Evolutionary conservation across 345 rosid species (phyloP).

Genomic region (Rhodomyrtus tomentosa): DNA sequence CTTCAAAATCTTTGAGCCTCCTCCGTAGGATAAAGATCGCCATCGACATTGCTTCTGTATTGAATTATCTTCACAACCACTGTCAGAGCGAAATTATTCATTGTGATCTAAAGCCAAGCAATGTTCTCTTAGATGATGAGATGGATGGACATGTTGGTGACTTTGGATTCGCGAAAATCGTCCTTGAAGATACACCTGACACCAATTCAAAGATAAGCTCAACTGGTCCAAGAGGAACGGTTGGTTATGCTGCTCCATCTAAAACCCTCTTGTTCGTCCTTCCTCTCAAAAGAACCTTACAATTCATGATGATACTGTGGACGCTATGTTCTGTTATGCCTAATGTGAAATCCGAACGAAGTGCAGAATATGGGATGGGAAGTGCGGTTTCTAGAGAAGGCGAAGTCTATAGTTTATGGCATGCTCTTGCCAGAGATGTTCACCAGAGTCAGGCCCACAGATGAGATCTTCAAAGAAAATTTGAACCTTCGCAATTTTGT

Average conservation of each 20-base stretch:
- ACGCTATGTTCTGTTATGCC: neutral
- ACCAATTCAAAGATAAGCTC: neutral
- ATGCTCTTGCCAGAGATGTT: constrained; percentile 15
- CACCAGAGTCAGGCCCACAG: constrained; percentile 7
- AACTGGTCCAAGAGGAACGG: neutral
- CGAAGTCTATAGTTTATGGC: constrained; percentile 14
- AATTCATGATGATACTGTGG: neutral
- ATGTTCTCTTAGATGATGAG: neutral
- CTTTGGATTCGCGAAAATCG: neutral
- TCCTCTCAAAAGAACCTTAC: neutral
- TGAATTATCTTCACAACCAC: constrained; percentile 5
- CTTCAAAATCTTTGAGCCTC: neutral
- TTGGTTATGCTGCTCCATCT: neutral
- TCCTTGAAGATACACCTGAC: neutral
- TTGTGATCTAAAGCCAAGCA: neutral
- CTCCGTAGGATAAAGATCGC: neutral
- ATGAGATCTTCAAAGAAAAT: neutral
- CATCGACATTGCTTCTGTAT: neutral
- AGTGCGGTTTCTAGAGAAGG: constrained; percentile 2
- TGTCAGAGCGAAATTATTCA: constrained; percentile 2
- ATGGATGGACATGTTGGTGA: neutral
- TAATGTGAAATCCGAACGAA: neutral
- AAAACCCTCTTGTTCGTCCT: neutral
- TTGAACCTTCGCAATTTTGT: neutral
- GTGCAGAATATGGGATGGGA: constrained; percentile 17